Base-by-base conservation (phyloP, 1,284 basidiomycete species). In the Coniferiporia weirii region DNA sequence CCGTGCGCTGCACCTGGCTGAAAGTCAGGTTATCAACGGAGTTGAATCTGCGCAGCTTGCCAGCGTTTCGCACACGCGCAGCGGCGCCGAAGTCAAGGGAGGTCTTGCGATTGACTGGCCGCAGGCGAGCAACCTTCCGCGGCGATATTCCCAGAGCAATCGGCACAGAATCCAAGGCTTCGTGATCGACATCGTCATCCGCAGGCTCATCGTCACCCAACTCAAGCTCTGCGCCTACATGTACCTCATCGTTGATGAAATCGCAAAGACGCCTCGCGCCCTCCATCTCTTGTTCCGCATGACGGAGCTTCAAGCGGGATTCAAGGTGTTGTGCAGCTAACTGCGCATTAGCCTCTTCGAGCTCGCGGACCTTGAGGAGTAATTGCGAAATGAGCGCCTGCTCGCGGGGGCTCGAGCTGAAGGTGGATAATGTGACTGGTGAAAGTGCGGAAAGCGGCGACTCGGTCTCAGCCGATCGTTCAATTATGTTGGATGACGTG, bases 301-400 rank as follows among this genome's bases (percentile, higher is more conserved):
- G 78, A n/a, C 79, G 78, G 22, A 92, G 73, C 57, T 84, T 82
- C 32, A 73, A 72, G 13, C 79, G 74, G 0, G 89, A 87, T 61
- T 81, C 79, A 1, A 71, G 70, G 66, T 92, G 87, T 68, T 91
- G 82, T 61, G 80, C 75, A 48, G 83, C 73, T 62, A 95, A 91
- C 63, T 81, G 77, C 15, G 76, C 64, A 67, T 96, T 91, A 10
- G 89, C 80, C 59, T 86, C 77, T 67, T 93, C 87, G 0, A 94
- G 76, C 68, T 94, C 91, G 32, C 80, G 76, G 54, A 94, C 87
- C 72, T 93, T 93, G n/a, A 74, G 67, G 35, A 93, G 71, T 3
- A 94, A 79, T 68, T 91, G 85, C 1, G 82, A 75, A 13, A 93
- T 79, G 54, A 93, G 74, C 12, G 79, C 78, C 32, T 80, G 79